Percentiles rank a stretch among this genome's conserved stretches.
phyloP scores from a whole-genome alignment of 306 rosid species.

The Cucumis hystrix region DNA sequence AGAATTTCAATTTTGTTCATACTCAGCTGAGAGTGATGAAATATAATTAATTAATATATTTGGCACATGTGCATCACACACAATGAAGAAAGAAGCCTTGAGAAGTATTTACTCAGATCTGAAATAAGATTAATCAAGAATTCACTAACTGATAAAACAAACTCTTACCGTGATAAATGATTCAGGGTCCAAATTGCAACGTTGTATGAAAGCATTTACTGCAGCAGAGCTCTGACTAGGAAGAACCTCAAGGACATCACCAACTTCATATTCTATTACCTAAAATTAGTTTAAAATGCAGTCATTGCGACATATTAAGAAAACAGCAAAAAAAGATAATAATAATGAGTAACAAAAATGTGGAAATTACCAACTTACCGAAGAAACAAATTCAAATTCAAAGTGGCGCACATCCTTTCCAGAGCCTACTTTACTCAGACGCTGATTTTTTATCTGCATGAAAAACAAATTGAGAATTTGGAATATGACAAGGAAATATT shows the following conservation, averaged over 20 bases:
- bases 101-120: neutral
- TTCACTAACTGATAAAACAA: constrained; percentile 5
- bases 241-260: constrained; percentile 73
- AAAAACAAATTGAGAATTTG: neutral
- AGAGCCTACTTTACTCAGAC: constrained; percentile 39
- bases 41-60: neutral
- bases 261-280: constrained; percentile 53
- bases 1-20: neutral
- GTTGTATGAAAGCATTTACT: constrained; percentile 52
- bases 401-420: constrained; percentile 78
- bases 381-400: constrained; percentile 64
- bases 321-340: too few species aligned
- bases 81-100: neutral
- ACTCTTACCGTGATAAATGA: constrained; percentile 60
- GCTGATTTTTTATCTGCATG: constrained; percentile 60
- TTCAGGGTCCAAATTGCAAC: constrained; percentile 74
- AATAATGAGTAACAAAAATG: neutral
- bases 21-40: neutral
- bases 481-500: neutral
- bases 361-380: constrained; percentile 36
- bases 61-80: neutral
- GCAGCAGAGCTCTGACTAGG: constrained; percentile 62
- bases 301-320: neutral
- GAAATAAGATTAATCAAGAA: neutral
- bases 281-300: constrained; percentile 16